These are phyloP conservation scores for Penicillium riverlandense DNA, from an alignment of 495 filamentous ascomycete species.

Conservation along the genomic window DNA sequence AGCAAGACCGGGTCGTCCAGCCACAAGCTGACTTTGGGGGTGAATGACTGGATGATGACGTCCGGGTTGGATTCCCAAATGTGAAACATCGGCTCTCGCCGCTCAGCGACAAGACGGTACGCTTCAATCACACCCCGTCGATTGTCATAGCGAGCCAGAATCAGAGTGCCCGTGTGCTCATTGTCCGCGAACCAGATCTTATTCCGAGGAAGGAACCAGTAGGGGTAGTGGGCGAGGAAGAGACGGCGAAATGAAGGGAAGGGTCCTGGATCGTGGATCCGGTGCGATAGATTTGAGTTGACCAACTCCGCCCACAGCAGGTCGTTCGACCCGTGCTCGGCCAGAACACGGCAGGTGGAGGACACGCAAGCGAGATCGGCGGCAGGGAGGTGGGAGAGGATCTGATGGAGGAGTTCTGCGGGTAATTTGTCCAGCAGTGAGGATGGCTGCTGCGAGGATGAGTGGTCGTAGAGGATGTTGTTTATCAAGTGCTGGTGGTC, in stretches of 20 bases:
- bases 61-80: slow-evolving; percentile 57
- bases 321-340: slow-evolving; percentile 45
- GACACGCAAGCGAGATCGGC: slow-evolving; percentile 48
- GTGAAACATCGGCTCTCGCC: slow-evolving; percentile 40
- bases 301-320: slow-evolving; percentile 57
- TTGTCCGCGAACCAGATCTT: slow-evolving; percentile 83
- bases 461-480: slow-evolving; percentile 5
- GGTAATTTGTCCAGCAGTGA: slow-evolving; percentile 45
- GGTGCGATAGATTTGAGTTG: slow-evolving; percentile 51
- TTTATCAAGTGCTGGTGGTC: slow-evolving; percentile 3
- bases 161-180: slow-evolving; percentile 58
- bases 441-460: background rate
- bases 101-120: slow-evolving; percentile 65
- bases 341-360: slow-evolving; percentile 47
- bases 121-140: slow-evolving; percentile 69
- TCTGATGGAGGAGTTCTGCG: slow-evolving; percentile 53
- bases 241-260: slow-evolving; percentile 59
- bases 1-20: slow-evolving; percentile 63
- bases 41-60: slow-evolving; percentile 69
- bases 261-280: slow-evolving; percentile 40
- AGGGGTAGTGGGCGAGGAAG: slow-evolving; percentile 65
- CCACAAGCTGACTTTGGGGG: slow-evolving; percentile 61
- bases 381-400: slow-evolving; percentile 54
- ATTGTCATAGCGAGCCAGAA: slow-evolving; percentile 67
- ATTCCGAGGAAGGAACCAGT: slow-evolving; percentile 74